These are phyloP conservation scores for Saccharomyces hybrid DNA, from an alignment of 1,139 yeast genomes.

Conservation along the genomic window DNA sequence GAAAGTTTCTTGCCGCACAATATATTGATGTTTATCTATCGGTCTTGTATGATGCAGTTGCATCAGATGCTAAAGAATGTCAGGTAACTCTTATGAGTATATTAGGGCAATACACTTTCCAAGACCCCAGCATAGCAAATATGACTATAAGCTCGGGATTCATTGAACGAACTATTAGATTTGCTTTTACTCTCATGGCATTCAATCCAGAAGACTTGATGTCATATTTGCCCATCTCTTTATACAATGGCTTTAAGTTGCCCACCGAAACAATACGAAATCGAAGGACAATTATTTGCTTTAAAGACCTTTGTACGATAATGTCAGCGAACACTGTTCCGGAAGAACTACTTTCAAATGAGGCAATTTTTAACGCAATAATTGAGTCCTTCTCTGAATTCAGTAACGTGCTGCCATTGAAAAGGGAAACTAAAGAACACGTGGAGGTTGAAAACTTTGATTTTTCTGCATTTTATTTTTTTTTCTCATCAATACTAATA, in stretches of 20 bases:
- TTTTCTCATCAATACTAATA: slow-evolving; percentile 58
- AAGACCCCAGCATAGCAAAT: slow-evolving; percentile 75
- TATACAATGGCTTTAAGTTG: slow-evolving; percentile 41
- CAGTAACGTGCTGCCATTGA: slow-evolving; percentile 73
- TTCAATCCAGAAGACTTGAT: slow-evolving; percentile 59
- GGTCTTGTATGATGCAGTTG: slow-evolving; percentile 58
- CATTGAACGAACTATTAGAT: slow-evolving; percentile 25
- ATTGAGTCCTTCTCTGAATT: slow-evolving; percentile 58
- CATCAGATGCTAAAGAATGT: slow-evolving; percentile 70
- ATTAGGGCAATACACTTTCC: slow-evolving; percentile 78
- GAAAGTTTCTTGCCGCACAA: slow-evolving; percentile 60
- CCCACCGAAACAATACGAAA: slow-evolving; percentile 55
- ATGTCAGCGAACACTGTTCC: slow-evolving; percentile 61
- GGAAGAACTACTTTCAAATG: slow-evolving; percentile 37
- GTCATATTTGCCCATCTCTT: slow-evolving; percentile 55
- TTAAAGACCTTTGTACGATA: slow-evolving; percentile 76
- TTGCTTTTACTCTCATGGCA: slow-evolving; percentile 46
- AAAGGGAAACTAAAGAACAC: slow-evolving; percentile 72
- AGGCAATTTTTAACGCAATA: slow-evolving; percentile 39
- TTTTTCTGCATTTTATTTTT: slow-evolving; percentile 72
- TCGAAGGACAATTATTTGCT: slow-evolving; percentile 76
- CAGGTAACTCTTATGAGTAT: slow-evolving; percentile 70
- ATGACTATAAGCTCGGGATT: slow-evolving; percentile 57
- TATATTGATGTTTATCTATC: slow-evolving; percentile 79
- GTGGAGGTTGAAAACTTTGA: slow-evolving; percentile 88